Percentiles rank a stretch among this genome's conserved stretches.
Conservation (phyloP, 2,329 filamentous ascomycete species). For the Curvularia eragrostidis region DNA sequence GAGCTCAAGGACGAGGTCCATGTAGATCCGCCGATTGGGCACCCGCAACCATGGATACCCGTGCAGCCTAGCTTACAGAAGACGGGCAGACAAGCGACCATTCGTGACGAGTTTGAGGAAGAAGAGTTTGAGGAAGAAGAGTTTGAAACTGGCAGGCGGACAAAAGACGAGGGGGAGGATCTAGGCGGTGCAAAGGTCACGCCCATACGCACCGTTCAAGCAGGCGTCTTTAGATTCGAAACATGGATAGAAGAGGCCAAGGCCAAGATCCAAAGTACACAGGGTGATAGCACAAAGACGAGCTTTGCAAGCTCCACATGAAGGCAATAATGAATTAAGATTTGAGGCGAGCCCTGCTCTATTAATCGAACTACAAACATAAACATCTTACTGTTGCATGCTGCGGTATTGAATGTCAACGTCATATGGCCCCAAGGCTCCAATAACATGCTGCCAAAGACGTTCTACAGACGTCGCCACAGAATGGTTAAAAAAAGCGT, state of each 20-base stretch:
- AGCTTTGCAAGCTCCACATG: slow-evolving; percentile 30
- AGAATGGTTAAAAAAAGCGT: neutral
- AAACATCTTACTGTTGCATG: neutral
- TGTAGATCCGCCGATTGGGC: slow-evolving; percentile 54
- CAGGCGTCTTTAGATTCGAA: slow-evolving; percentile 71
- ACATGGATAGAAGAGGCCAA: slow-evolving; percentile 73
- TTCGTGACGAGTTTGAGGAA: slow-evolving; percentile 26
- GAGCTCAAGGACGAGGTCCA: slow-evolving; percentile 69
- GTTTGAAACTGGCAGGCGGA: slow-evolving; percentile 23
- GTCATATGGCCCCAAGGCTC: neutral
- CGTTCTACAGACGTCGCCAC: neutral
- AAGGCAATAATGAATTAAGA: neutral
- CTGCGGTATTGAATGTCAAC: neutral
- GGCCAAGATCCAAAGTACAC: slow-evolving; percentile 53
- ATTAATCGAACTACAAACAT: neutral
- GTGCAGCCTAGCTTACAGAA: slow-evolving; percentile 58
- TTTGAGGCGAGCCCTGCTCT: neutral
- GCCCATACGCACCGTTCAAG: slow-evolving; percentile 68
- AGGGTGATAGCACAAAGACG: slow-evolving; percentile 17
- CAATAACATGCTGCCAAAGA: neutral
- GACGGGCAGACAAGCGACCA: slow-evolving; percentile 34
- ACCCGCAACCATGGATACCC: slow-evolving; percentile 67
- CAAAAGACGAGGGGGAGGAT: slow-evolving; percentile 41
- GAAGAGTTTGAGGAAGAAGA: slow-evolving; percentile 17
- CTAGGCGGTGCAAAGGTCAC: slow-evolving; percentile 63